phyloP scores from a whole-genome alignment of 768 basidiomycete species.

The Suillus spraguei region DNA sequence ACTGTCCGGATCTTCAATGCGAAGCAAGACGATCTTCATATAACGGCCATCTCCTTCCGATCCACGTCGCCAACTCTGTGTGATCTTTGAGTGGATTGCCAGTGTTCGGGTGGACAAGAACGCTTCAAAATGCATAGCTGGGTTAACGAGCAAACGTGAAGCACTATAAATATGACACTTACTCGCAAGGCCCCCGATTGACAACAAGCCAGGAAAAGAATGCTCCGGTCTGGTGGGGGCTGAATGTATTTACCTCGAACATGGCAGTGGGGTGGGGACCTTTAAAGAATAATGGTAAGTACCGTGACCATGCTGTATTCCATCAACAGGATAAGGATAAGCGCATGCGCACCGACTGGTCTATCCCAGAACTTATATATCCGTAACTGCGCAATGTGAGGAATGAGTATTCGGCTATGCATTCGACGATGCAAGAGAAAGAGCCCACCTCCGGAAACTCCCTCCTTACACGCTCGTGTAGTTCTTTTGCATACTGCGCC shows the following conservation, averaged over 20 bases:
- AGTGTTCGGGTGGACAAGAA: constrained; percentile 75
- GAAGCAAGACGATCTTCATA: constrained; percentile 39
- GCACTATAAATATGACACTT: constrained; percentile 28
- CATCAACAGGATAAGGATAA: not conserved
- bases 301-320: not conserved
- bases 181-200: constrained; percentile 74
- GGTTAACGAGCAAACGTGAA: constrained; percentile 8
- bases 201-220: constrained; percentile 70
- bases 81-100: constrained; percentile 58
- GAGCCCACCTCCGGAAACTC: constrained; percentile 68
- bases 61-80: constrained; percentile 66
- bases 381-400: constrained; percentile 45
- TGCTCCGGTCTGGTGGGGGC: constrained; percentile 67
- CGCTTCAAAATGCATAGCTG: constrained; percentile 30
- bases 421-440: not conserved
- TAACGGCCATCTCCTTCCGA: constrained; percentile 63
- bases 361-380: constrained; percentile 65
- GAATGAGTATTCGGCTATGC: constrained; percentile 7
- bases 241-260: constrained; percentile 73
- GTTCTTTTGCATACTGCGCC: constrained; percentile 48
- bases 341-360: constrained; percentile 50
- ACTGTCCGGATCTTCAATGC: no score
- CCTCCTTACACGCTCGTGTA: constrained; percentile 61
- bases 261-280: constrained; percentile 75
- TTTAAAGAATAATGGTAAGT: constrained; percentile 8